phyloP scores from a whole-genome alignment of 805 yeast species.

The Candida xyloterini region DNA sequence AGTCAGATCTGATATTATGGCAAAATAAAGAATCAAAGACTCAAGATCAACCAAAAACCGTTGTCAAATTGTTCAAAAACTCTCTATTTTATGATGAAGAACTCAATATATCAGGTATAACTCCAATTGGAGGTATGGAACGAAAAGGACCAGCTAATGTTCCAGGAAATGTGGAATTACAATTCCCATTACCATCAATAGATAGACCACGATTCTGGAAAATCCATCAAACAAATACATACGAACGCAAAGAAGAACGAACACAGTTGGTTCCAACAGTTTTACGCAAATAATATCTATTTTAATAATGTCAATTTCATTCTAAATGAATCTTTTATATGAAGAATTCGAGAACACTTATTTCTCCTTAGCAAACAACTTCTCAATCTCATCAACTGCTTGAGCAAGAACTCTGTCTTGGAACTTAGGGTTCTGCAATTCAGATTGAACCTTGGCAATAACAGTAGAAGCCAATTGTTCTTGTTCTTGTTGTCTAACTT shows the following conservation, averaged over 20 bases:
- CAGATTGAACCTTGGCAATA: conserved; percentile 83
- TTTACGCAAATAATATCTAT: conserved; percentile 6
- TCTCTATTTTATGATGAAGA: conserved; percentile 66
- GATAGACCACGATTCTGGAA: conserved; percentile 48
- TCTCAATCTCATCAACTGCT: conserved; percentile 90
- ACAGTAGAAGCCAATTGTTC: conserved; percentile 84
- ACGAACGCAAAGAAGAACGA: conserved; percentile 15
- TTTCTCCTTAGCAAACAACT: conserved; percentile 52
- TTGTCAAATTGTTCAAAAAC: conserved; percentile 38
- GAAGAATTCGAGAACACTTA: conserved; percentile 4
- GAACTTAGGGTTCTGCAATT: conserved; percentile 82
- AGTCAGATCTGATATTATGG: conserved; percentile 16
- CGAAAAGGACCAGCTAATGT: background rate
- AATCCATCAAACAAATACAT: conserved; percentile 21
- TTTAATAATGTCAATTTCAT: conserved; percentile 5
- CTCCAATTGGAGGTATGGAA: conserved; percentile 37
- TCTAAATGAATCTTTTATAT: conserved; percentile 1
- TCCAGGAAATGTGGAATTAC: conserved; percentile 7
- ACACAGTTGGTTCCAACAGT: conserved; percentile 21
- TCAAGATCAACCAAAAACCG: background rate
- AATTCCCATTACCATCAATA: conserved; percentile 36
- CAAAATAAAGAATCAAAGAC: conserved; percentile 10
- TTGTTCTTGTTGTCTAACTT: conserved; percentile 95
- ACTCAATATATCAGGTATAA: conserved; percentile 57
- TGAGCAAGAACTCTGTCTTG: conserved; percentile 90